phyloP scores from a whole-genome alignment of 768 basidiomycete species.

The Butyriboletus loyo region DNA sequence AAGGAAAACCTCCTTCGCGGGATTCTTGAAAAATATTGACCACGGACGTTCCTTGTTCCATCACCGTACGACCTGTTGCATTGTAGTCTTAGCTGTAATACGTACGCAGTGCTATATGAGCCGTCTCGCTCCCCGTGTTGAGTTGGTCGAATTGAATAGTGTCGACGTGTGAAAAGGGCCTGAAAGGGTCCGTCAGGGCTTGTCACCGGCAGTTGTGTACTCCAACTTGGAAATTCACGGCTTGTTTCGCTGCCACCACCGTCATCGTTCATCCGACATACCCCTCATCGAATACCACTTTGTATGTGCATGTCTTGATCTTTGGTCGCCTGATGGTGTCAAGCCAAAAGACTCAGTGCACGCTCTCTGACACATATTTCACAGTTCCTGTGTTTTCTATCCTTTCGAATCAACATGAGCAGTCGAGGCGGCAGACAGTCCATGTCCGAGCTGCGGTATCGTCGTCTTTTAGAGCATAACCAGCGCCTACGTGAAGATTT shows the following conservation, averaged over 20 bases:
- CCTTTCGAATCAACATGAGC: conserved; percentile 43
- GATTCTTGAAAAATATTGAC: conserved; percentile 33
- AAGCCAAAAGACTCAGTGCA: neutral
- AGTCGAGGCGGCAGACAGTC: conserved; percentile 64
- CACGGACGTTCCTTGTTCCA: neutral
- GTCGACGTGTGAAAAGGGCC: conserved; percentile 24
- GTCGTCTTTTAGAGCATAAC: conserved; percentile 76
- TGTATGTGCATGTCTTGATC: neutral
- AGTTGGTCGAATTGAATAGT: neutral
- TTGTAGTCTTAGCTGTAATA: conserved; percentile 6
- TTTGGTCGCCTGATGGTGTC: neutral
- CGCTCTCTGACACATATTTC: neutral
- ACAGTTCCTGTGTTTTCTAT: neutral
- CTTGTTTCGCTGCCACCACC: conserved; percentile 14
- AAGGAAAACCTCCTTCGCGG: conserved; percentile 35
- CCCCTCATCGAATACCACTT: neutral
- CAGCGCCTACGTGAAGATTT: conserved; percentile 69
- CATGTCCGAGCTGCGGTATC: conserved; percentile 79
- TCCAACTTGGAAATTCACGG: conserved; percentile 2
- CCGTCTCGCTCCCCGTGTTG: neutral
- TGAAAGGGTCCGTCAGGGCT: conserved; percentile 9
- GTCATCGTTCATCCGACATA: conserved; percentile 2
- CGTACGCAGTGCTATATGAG: neutral
- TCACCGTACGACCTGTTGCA: neutral
- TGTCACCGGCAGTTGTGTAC: neutral